A percentile compares a stretch with the other conserved stretches of the same genome.
Evolutionary conservation across 352 stramenopile genomes (phyloP).

Genomic region (Elongisporangium prolatum): DNA sequence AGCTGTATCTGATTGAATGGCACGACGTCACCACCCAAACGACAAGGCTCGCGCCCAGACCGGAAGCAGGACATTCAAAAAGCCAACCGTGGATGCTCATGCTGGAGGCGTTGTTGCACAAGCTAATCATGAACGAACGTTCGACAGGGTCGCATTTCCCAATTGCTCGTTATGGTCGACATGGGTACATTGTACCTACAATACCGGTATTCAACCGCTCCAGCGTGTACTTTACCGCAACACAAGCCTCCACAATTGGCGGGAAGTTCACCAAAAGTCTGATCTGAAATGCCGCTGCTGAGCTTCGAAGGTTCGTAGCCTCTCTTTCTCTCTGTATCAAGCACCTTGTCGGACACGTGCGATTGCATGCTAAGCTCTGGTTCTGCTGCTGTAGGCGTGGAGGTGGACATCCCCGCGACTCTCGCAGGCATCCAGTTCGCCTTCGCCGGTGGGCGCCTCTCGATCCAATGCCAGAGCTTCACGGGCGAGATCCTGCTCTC

Average conservation of each 20-base stretch:
- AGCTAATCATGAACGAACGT: too few relatives aligned
- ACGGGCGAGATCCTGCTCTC: conserved; percentile 62
- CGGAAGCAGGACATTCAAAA: too few relatives aligned
- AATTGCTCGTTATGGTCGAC: too few relatives aligned
- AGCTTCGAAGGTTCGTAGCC: conserved; percentile 55
- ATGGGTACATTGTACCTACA: too few relatives aligned
- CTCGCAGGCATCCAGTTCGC: conserved; percentile 63
- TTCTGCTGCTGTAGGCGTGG: conserved; percentile 30
- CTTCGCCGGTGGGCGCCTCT: conserved; percentile 49
- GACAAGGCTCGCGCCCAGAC: too few relatives aligned
- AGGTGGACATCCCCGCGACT: conserved; percentile 61
- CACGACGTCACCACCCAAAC: too few relatives aligned
- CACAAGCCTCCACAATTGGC: neutral
- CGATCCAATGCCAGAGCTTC: conserved; percentile 73
- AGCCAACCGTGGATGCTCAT: too few relatives aligned
- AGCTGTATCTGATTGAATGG: neutral
- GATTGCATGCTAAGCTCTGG: neutral
- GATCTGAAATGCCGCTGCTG: conserved; percentile 52
- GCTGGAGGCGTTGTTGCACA: too few relatives aligned
- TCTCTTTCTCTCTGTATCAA: neutral
- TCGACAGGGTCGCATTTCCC: too few relatives aligned
- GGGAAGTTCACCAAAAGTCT: neutral
- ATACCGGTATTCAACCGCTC: too few relatives aligned
- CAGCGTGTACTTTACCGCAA: neutral
- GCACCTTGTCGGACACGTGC: neutral